A percentile compares a stretch with the other conserved stretches of the same genome.
Conservation (phyloP, 257 asterid species). For the Capsicum chinense region DNA sequence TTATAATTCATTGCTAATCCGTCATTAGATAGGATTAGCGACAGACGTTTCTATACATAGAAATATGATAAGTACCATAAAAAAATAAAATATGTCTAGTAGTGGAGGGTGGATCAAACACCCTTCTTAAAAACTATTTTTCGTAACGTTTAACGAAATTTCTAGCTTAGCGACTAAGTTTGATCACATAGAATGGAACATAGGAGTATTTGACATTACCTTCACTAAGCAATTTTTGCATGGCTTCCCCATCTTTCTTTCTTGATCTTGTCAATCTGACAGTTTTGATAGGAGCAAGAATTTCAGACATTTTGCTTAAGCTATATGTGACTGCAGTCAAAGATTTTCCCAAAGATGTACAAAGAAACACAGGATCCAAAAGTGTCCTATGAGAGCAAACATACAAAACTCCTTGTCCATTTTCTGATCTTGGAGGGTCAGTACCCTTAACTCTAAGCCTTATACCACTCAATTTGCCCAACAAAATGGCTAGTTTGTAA, state of each 20-base stretch:
- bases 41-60: no score
- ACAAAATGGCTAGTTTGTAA: conserved; percentile 43
- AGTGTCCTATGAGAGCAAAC: conserved; percentile 90
- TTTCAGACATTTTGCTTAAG: conserved; percentile 81
- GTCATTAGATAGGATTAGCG: no score
- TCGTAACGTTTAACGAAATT: no score
- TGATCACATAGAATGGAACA: neutral
- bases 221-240: conserved; percentile 55
- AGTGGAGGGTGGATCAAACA: no score
- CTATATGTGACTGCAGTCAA: conserved; percentile 90
- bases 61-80: no score
- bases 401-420: conserved; percentile 61
- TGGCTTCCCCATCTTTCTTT: conserved; percentile 55
- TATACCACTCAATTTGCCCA: conserved; percentile 60
- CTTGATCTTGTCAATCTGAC: conserved; percentile 71
- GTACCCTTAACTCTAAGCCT: conserved; percentile 45
- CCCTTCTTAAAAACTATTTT: no score
- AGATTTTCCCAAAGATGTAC: conserved; percentile 53
- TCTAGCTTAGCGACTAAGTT: no score
- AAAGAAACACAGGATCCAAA: conserved; percentile 79
- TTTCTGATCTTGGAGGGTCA: conserved; percentile 35
- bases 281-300: conserved; percentile 74
- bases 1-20: no score
- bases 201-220: neutral
- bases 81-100: no score